A percentile compares a stretch with the other conserved stretches of the same genome.
Conservation (phyloP, 768 basidiomycete species). For the Trametes gibbosa region DNA sequence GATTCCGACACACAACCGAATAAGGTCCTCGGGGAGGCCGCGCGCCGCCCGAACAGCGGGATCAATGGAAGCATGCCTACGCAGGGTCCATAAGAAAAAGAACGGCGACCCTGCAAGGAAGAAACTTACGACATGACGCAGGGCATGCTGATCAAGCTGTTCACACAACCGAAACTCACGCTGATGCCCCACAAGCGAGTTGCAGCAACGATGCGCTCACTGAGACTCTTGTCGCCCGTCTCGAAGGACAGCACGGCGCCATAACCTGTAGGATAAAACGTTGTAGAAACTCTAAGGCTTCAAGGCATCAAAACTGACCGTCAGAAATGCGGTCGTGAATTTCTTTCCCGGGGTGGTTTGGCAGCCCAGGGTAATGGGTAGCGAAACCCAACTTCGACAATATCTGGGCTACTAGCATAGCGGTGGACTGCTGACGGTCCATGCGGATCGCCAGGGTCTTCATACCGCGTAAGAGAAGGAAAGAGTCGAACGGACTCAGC, state of each 20-base stretch:
- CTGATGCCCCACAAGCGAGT: conserved; percentile 96
- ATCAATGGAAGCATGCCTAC: conserved; percentile 95
- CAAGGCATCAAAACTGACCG: conserved; percentile 38
- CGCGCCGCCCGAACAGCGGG: conserved; percentile 93
- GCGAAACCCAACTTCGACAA: conserved; percentile 82
- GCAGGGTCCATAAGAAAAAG: neutral
- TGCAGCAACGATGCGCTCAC: conserved; percentile 89
- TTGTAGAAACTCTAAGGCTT: neutral
- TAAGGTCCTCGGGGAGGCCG: conserved; percentile 97
- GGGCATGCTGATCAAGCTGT: conserved; percentile 98
- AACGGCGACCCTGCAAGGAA: neutral
- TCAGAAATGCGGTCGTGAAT: conserved; percentile 89
- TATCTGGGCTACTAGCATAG: conserved; percentile 83
- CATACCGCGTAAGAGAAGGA: conserved; percentile 91
- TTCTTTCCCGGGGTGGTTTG: conserved; percentile 76
- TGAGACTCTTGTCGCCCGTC: conserved; percentile 86
- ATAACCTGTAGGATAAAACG: conserved; percentile 33
- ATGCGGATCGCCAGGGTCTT: conserved; percentile 97
- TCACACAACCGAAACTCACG: conserved; percentile 97
- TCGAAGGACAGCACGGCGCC: conserved; percentile 95
- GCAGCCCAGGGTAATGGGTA: conserved; percentile 90
- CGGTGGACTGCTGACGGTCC: conserved; percentile 87
- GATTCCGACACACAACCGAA: conserved; percentile 96
- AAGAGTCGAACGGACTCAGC: conserved; percentile 92
- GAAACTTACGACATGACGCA: conserved; percentile 96